Percentiles rank a stretch among this genome's conserved stretches.
Conservation (phyloP, 2,329 filamentous ascomycete species). For the Dactylonectria macrodidyma region DNA sequence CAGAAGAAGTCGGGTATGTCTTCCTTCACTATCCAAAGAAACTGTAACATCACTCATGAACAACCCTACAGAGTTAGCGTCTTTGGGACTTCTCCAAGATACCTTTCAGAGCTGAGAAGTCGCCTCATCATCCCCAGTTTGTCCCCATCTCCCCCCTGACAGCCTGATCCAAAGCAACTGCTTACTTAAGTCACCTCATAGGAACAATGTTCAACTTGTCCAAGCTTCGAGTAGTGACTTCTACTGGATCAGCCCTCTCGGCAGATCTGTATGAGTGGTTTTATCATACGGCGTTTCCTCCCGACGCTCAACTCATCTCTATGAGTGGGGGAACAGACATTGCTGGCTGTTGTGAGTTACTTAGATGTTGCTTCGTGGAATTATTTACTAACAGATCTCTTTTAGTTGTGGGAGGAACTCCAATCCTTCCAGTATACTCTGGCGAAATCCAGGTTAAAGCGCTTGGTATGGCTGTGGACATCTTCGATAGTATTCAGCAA, state of each 20-base stretch:
- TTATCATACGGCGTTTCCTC: constrained; percentile 18
- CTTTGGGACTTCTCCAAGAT: constrained; percentile 25
- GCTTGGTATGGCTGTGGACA: constrained; percentile 33
- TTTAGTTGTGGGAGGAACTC: constrained; percentile 24
- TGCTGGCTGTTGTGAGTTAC: constrained; percentile 19
- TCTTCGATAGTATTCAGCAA: constrained; percentile 10
- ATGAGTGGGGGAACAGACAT: constrained; percentile 31
- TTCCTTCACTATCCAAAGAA: too few relatives aligned
- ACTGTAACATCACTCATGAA: too few relatives aligned
- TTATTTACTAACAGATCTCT: not conserved
- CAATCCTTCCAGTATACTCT: constrained; percentile 21
- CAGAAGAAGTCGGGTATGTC: constrained; percentile 19
- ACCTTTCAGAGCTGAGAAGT: constrained; percentile 14
- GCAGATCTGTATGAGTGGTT: constrained; percentile 23
- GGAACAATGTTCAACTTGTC: constrained; percentile 16
- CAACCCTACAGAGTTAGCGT: constrained; percentile 6
- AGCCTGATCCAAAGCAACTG: not conserved
- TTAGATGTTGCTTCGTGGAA: not conserved
- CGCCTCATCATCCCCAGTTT: constrained; percentile 15
- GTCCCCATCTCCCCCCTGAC: not conserved
- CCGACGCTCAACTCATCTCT: constrained; percentile 7
- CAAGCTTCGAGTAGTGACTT: constrained; percentile 14
- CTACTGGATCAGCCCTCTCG: constrained; percentile 17
- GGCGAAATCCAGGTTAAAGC: constrained; percentile 34
- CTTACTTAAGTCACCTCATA: not conserved